These are phyloP conservation scores for Penicillium sp. DNA, from an alignment of 2,329 filamentous ascomycete genomes.

Conservation along the genomic window DNA sequence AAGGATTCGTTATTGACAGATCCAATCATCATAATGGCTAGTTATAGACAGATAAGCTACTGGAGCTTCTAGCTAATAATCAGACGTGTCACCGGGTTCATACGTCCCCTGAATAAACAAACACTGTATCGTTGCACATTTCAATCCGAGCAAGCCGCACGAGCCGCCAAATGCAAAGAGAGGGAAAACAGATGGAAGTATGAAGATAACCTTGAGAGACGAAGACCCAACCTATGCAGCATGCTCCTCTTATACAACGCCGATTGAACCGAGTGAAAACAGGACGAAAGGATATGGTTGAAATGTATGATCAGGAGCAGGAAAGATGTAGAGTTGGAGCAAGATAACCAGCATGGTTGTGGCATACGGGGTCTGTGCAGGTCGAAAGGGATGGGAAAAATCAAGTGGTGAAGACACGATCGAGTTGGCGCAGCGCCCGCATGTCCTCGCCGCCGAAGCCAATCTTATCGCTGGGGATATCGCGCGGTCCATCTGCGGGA, in stretches of 20 bases:
- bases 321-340: too few relatives aligned
- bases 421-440: conserved; percentile 68
- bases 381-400: background rate
- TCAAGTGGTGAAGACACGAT: conserved; percentile 56
- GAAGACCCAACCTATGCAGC: conserved; percentile 26
- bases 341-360: too few relatives aligned
- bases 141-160: background rate
- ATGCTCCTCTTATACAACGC: conserved; percentile 31
- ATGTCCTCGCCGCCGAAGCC: conserved; percentile 66
- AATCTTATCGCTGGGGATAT: conserved; percentile 62
- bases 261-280: conserved; percentile 8
- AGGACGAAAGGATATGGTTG: background rate
- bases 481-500: conserved; percentile 52
- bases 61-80: too few relatives aligned
- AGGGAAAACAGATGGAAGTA: conserved; percentile 1
- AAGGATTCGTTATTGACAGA: too few relatives aligned
- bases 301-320: too few relatives aligned
- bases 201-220: background rate
- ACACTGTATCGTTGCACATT: conserved; percentile 5
- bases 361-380: background rate
- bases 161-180: conserved; percentile 10
- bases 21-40: too few relatives aligned
- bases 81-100: too few relatives aligned
- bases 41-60: too few relatives aligned
- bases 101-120: background rate